Percentiles rank a stretch among this genome's conserved stretches.
These are phyloP conservation scores for Phascolomyces articulosus DNA, from an alignment of 371 early-diverging fungal genomes.

Conservation along the genomic window DNA sequence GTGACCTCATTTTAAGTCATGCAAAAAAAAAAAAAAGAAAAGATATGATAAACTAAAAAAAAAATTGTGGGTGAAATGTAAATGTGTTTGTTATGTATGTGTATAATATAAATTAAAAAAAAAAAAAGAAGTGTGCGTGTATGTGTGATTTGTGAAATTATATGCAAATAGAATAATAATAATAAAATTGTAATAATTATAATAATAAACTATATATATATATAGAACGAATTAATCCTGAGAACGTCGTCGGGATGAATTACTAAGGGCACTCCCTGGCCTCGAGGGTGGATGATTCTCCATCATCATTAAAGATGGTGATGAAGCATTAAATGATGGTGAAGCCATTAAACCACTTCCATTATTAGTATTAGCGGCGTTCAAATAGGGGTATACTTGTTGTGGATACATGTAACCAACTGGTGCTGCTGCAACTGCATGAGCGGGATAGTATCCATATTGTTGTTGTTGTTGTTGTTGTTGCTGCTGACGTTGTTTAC, in stretches of 20 bases:
- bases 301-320: constrained; percentile 8
- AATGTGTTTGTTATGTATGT: too few species aligned
- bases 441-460: constrained; percentile 9
- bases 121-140: background rate
- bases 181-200: background rate
- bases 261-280: constrained; percentile 12
- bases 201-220: background rate
- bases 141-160: background rate
- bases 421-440: constrained; percentile 4
- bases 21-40: background rate
- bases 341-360: background rate
- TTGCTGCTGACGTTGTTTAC: constrained; percentile 7
- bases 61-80: too few species aligned
- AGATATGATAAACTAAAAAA: background rate
- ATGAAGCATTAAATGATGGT: constrained; percentile 6
- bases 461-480: constrained; percentile 12
- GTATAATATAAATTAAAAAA: too few species aligned
- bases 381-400: constrained; percentile 17
- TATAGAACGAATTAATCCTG: background rate
- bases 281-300: constrained; percentile 7
- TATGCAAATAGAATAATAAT: background rate
- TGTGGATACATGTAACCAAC: constrained; percentile 11
- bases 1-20: too few species aligned
- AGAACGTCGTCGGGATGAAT: constrained; percentile 5
- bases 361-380: background rate